Evolutionary conservation across 192 early-diverging fungal species (phyloP), one percentile per base, ranked within the genome.

Genomic region (Phycomyces nitens): DNA sequence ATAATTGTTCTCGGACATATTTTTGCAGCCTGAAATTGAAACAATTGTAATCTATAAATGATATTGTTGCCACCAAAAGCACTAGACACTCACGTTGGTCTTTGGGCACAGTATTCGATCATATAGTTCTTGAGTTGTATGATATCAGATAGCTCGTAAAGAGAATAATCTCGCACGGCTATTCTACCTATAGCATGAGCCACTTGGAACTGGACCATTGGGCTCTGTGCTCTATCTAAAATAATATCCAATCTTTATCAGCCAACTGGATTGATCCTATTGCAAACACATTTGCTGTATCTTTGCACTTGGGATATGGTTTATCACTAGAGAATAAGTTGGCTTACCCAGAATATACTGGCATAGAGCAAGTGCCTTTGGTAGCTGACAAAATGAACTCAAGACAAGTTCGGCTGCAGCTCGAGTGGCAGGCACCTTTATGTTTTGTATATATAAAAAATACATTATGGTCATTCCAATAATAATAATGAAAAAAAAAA

Each of bases 161-260:
- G 58, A 3, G 62, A 63, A 51, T 84, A 87, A 24, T 90, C 84
- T 52, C 87, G 77, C 11, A 83, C 70, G 3, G 80, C 75, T 11
- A 77, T 71, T 51, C 82, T 77, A 34, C 70, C 79, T 12, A 90
- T 81, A 20, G 84, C 78, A 20, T 74, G 68, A 51, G 83, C 77
- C 15, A 78, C 83, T 40, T 88, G 84, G 57, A 89, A 89, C 60
- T 83, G 88, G 34, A 81, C 82, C 50, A 72, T 71, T 10, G 79
- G 68, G 7, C 64, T 68, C 26, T 72, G 59, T 42, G 85, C 83
- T 57, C 84, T 57, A 53, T 88, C 87, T 88, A 61, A 43, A 59
- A 55, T 56, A 20, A 49, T 11, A 38, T 1, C 18, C 16, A 23
- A 21, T 15, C 21, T 34, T 7, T 7, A 34, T 34, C 29, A 34